A percentile compares a stretch with the other conserved stretches of the same genome.
Conservation (phyloP, 192 early-diverging fungal genomes). For the Backusella morwellensis region DNA sequence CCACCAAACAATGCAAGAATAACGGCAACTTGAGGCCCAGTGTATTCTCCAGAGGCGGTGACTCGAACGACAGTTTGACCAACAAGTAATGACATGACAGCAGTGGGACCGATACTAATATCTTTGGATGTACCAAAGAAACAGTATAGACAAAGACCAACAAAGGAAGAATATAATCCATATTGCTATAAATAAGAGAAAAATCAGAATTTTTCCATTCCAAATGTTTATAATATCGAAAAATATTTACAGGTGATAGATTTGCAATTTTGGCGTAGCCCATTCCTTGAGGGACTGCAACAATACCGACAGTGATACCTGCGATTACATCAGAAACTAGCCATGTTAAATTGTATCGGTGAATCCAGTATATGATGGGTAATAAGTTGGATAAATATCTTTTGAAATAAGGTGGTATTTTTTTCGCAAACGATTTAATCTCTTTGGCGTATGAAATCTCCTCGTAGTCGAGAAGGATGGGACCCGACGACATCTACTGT, state of each 20-base stretch:
- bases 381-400: conserved; percentile 19
- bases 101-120: conserved; percentile 63
- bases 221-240: background rate
- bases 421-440: background rate
- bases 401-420: conserved; percentile 23
- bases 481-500: background rate
- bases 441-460: conserved; percentile 17
- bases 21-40: conserved; percentile 65
- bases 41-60: conserved; percentile 58
- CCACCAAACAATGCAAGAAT: conserved; percentile 75
- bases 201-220: background rate
- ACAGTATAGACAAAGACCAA: conserved; percentile 66
- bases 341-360: conserved; percentile 36
- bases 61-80: conserved; percentile 59
- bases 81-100: conserved; percentile 78
- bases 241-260: conserved; percentile 40
- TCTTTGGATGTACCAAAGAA: conserved; percentile 75
- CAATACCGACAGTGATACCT: conserved; percentile 72
- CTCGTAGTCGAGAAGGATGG: conserved; percentile 24
- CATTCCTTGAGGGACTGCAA: conserved; percentile 73
- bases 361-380: conserved; percentile 30
- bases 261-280: conserved; percentile 69
- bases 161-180: conserved; percentile 75
- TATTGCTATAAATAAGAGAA: conserved; percentile 42
- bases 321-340: conserved; percentile 54